phyloP scores from a whole-genome alignment of 192 early-diverging fungal species.

The Coemansia sp. region DNA sequence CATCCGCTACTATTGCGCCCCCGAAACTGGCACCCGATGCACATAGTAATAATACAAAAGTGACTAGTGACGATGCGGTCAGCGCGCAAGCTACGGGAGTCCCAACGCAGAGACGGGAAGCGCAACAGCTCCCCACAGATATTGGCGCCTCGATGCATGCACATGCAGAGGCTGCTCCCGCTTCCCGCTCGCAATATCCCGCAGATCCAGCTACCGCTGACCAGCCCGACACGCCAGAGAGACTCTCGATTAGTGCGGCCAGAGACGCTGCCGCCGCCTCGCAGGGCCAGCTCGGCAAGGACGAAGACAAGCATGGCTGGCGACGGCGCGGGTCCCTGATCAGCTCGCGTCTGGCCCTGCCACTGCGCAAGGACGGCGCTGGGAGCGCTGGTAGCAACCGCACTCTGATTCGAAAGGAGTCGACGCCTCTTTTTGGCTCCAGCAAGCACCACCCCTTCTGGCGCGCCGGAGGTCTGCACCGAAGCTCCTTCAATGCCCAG shows the following conservation, averaged over 20 bases:
- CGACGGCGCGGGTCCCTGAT: constrained; percentile 51
- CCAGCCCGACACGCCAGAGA: constrained; percentile 11
- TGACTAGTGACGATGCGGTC: neutral
- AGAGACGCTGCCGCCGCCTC: constrained; percentile 1
- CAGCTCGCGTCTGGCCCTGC: constrained; percentile 36
- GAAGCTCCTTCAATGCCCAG: constrained; percentile 15
- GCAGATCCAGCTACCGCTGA: neutral
- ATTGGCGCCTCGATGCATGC: constrained; percentile 13
- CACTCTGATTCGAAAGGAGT: constrained; percentile 38
- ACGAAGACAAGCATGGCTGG: constrained; percentile 38
- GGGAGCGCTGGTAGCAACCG: constrained; percentile 15
- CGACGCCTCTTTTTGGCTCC: constrained; percentile 31
- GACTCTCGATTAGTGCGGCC: constrained; percentile 31
- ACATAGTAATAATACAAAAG: neutral
- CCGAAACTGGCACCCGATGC: neutral
- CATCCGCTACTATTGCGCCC: neutral
- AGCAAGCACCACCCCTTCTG: constrained; percentile 24
- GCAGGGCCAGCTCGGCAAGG: constrained; percentile 12
- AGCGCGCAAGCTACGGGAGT: neutral
- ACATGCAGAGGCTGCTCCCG: constrained; percentile 27
- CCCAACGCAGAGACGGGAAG: neutral
- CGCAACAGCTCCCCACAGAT: neutral
- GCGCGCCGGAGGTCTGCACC: constrained; percentile 28
- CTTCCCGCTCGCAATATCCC: neutral
- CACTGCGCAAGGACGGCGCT: constrained; percentile 22